phyloP scores from a whole-genome alignment of 352 stramenopile genomes.

The Saprolegnia diclina region DNA sequence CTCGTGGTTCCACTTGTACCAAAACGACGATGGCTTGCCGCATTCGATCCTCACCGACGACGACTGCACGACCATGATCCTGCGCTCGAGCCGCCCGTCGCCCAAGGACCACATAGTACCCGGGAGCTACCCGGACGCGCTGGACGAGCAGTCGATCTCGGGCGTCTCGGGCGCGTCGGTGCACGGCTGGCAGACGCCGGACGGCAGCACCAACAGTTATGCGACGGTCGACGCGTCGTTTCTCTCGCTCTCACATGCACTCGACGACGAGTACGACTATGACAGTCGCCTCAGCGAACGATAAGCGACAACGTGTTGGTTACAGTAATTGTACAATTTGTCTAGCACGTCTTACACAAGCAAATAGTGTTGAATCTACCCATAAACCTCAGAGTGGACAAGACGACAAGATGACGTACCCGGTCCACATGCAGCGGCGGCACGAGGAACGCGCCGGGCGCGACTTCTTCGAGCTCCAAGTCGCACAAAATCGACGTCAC shows the following conservation, averaged over 20 bases:
- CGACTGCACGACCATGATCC: conserved; percentile 5
- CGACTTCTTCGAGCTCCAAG: conserved; percentile 16
- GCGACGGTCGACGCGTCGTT: neutral
- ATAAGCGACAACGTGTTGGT: neutral
- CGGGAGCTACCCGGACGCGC: neutral
- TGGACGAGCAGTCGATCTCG: neutral
- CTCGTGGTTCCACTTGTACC: conserved; percentile 17
- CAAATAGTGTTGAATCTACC: conserved; percentile 17
- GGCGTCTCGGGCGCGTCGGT: neutral
- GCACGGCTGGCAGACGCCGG: neutral
- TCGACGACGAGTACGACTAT: neutral
- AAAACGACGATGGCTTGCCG: conserved; percentile 6
- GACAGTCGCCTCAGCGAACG: neutral
- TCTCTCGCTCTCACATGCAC: neutral
- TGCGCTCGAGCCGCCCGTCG: conserved; percentile 8
- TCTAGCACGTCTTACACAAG: neutral
- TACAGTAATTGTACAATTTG: neutral
- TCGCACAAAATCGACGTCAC: conserved; percentile 9
- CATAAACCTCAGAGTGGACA: neutral
- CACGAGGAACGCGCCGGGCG: conserved; percentile 17
- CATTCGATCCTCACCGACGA: conserved; percentile 17
- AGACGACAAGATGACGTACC: conserved; percentile 6
- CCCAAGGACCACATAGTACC: neutral
- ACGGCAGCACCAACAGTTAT: neutral
- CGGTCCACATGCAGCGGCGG: conserved; percentile 21